Percentiles rank a stretch among this genome's conserved stretches.
Evolutionary conservation across 805 yeast genomes (phyloP).

Genomic region (Wickerhamiella musiphila): DNA sequence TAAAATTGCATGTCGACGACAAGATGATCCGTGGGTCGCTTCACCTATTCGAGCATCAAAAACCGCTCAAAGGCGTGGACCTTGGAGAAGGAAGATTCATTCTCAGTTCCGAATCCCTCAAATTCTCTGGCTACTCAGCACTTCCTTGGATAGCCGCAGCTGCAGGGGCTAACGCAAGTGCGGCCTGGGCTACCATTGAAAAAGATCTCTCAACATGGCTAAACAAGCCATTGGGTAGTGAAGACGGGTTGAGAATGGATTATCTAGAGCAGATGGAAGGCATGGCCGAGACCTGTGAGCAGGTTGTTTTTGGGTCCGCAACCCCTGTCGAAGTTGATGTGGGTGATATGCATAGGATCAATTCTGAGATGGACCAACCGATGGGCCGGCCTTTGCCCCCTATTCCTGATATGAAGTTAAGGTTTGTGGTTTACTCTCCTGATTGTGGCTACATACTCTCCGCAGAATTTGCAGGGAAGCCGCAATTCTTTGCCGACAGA

Average conservation of each 20-base stretch:
- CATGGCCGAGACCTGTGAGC: conserved; percentile 48
- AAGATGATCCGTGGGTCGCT: not conserved
- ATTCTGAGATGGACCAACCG: conserved; percentile 55
- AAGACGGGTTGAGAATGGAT: conserved; percentile 32
- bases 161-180: not conserved
- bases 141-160: conserved; percentile 28
- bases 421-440: conserved; percentile 63
- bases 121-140: conserved; percentile 19
- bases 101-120: conserved; percentile 18
- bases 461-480: conserved; percentile 29
- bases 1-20: conserved; percentile 1
- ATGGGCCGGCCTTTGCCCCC: conserved; percentile 56
- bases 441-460: conserved; percentile 58
- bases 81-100: conserved; percentile 21
- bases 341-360: conserved; percentile 42
- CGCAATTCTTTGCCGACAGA: conserved; percentile 29
- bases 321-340: conserved; percentile 38
- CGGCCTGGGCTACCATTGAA: not conserved
- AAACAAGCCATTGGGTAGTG: conserved; percentile 23
- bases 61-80: conserved; percentile 22
- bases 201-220: not conserved
- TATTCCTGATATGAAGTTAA: conserved; percentile 39
- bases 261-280: conserved; percentile 35
- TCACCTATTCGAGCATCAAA: not conserved
- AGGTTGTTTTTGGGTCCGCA: conserved; percentile 47